A percentile compares a stretch with the other conserved stretches of the same genome.
phyloP scores from a whole-genome alignment of 2,329 filamentous ascomycete genomes.

The Microsporum ferrugineum region DNA sequence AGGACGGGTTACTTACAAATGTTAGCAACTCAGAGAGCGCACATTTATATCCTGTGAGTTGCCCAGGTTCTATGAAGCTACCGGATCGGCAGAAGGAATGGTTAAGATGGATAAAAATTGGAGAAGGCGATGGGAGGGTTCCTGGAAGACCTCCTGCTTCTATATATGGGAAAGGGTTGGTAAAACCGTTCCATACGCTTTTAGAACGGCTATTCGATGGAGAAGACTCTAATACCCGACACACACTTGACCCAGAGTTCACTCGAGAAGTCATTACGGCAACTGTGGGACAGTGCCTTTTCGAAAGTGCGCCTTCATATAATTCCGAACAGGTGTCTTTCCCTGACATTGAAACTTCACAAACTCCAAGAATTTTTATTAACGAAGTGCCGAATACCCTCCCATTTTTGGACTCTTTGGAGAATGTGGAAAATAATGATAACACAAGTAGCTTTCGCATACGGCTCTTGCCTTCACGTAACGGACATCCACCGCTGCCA shows the following conservation, averaged over 20 bases:
- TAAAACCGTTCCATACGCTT: slow-evolving; percentile 7
- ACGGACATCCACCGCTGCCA: slow-evolving; percentile 18
- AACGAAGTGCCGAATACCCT: slow-evolving; percentile 25
- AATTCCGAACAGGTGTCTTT: slow-evolving; percentile 2
- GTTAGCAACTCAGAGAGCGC: slow-evolving; percentile 21
- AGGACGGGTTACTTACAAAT: slow-evolving; percentile 27
- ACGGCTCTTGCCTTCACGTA: slow-evolving; percentile 24
- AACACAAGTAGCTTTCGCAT: slow-evolving; percentile 19
- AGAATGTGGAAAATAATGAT: slow-evolving; percentile 12
- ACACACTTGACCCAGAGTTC: neutral
- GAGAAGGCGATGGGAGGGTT: slow-evolving; percentile 16
- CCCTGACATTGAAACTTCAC: neutral
- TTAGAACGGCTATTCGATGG: slow-evolving; percentile 9
- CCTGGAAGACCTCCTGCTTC: slow-evolving; percentile 9
- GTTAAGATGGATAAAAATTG: slow-evolving; percentile 29
- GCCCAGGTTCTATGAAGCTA: slow-evolving; percentile 21
- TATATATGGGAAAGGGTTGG: slow-evolving; percentile 8
- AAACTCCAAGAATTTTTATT: slow-evolving; percentile 18
- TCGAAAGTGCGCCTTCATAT: slow-evolving; percentile 15
- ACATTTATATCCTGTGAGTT: slow-evolving; percentile 18
- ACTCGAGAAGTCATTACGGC: slow-evolving; percentile 28
- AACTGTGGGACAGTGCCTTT: slow-evolving; percentile 30
- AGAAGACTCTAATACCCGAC: neutral
- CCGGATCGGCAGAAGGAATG: slow-evolving; percentile 25
- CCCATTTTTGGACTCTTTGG: slow-evolving; percentile 24